These are phyloP conservation scores for Macadamia integrifolia DNA, from an alignment of 164 flowering plant genomes.

Conservation along the genomic window DNA sequence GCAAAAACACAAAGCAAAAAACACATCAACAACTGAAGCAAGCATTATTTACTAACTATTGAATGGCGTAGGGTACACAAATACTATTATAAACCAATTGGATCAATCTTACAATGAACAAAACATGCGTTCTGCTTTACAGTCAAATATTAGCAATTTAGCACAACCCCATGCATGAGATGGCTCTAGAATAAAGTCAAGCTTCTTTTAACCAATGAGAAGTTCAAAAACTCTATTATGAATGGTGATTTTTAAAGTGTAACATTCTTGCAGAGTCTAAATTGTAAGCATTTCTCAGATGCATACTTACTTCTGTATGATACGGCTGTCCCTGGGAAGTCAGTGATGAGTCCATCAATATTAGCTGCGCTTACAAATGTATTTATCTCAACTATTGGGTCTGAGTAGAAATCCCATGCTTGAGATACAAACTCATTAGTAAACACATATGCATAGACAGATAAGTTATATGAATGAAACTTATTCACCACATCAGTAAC, in stretches of 20 bases:
- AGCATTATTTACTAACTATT: not conserved
- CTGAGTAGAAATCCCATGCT: constrained; percentile 87
- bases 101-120: too few species aligned
- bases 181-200: too few species aligned
- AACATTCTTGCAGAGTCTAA: too few species aligned
- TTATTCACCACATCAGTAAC: constrained; percentile 39
- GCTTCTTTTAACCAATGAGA: too few species aligned
- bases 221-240: too few species aligned
- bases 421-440: constrained; percentile 77
- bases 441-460: constrained; percentile 59
- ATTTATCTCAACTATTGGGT: constrained; percentile 69
- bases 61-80: not conserved
- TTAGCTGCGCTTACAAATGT: constrained; percentile 34
- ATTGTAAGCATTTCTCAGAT: not conserved
- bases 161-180: too few species aligned
- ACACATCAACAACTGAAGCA: not conserved
- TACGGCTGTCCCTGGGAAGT: constrained; percentile 71
- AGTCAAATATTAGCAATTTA: too few species aligned
- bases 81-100: not conserved
- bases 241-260: too few species aligned
- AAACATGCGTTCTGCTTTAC: not conserved
- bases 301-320: constrained; percentile 66
- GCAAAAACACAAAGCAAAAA: constrained; percentile 1
- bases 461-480: constrained; percentile 44
- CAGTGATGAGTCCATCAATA: constrained; percentile 77